Evolutionary conservation across 768 basidiomycete species (phyloP), one percentile per base, ranked within the genome.

Genomic region (Boletus sensibilis): DNA sequence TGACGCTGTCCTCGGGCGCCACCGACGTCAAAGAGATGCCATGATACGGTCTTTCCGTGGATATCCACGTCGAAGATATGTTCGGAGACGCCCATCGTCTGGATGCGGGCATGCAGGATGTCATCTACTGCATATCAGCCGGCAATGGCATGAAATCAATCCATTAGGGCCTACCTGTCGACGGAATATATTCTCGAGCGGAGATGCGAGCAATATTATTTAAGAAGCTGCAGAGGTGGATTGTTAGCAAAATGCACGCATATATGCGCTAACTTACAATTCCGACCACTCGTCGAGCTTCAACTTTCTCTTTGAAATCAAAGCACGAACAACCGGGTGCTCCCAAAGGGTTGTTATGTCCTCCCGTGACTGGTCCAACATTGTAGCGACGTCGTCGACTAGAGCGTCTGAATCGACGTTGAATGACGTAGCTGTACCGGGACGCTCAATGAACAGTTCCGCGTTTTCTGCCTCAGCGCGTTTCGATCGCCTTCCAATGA

Each of bases 241-340:
- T 33, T 6, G 31, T 62, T 13, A 60, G 54, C 52, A 50, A 53
- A 46, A 47, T 44, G 14, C 37, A 48, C 23, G 59, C 61, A 65
- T 74, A 62, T 63, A 70, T 61, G 63, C 66, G 21, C 41, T 10
- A 41, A 78, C 91, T 71, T 67, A 93, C 91, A 89, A 94, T 74
- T 92, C 91, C 13, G 89, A 84, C 86, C 90, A 92, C 69, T 94
- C 91, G 60, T 93, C 90, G 49, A 93, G 76, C 64, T 88, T 86
- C 47, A 93, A 72, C 55, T 85, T 84, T 55, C 90, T 79, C 64
- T 81, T 84, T 21, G 75, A 75, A 44, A 91, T 85, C 69, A 92
- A 72, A 27, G 78, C 82, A 65, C 81, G 83, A 50, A 94, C 91
- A 10, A 81, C 79, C 0, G 86, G 81, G 60, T 90, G 85, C 45